Evolutionary conservation across 768 basidiomycete genomes (phyloP).

Genomic region (Trametopsis cervina): DNA sequence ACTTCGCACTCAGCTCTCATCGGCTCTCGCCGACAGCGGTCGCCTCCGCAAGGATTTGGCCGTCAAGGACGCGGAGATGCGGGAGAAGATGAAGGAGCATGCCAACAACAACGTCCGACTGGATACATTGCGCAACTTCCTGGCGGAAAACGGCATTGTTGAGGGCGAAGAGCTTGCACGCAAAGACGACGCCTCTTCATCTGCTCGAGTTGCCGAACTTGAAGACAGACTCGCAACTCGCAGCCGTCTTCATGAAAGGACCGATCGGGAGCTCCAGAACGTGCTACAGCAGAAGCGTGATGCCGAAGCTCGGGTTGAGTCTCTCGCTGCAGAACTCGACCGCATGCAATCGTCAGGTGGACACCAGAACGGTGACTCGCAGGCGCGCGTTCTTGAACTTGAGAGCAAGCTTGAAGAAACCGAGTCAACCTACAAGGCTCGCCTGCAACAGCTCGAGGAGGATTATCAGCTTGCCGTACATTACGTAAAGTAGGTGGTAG

Average conservation of each 20-base stretch:
- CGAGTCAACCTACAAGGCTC: slow-evolving; percentile 69
- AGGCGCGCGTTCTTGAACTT: slow-evolving; percentile 52
- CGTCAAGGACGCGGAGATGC: slow-evolving; percentile 57
- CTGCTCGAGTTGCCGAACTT: slow-evolving; percentile 57
- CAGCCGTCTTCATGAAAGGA: slow-evolving; percentile 61
- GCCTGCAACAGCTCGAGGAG: slow-evolving; percentile 85
- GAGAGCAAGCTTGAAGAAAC: slow-evolving; percentile 76
- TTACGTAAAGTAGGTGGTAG: slow-evolving; percentile 80
- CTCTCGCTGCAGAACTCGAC: slow-evolving; percentile 62
- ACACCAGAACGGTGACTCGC: slow-evolving; percentile 31
- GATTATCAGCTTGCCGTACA: slow-evolving; percentile 96
- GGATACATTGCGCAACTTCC: slow-evolving; percentile 74
- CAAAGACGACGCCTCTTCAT: slow-evolving; percentile 28
- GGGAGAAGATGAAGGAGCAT: slow-evolving; percentile 55
- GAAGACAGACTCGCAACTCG: slow-evolving; percentile 74
- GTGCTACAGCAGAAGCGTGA: slow-evolving; percentile 63
- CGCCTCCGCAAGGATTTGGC: slow-evolving; percentile 63
- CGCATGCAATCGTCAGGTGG: slow-evolving; percentile 45
- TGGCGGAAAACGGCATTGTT: slow-evolving; percentile 82
- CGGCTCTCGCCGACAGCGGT: slow-evolving; percentile 60
- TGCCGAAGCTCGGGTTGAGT: slow-evolving; percentile 60
- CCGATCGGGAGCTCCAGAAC: slow-evolving; percentile 70
- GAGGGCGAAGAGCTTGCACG: slow-evolving; percentile 65
- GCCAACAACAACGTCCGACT: slow-evolving; percentile 69
- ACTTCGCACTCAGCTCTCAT: slow-evolving; percentile 67